Base-by-base conservation (phyloP, 371 early-diverging fungal genomes). In the Lichtheimia corymbifera region DNA sequence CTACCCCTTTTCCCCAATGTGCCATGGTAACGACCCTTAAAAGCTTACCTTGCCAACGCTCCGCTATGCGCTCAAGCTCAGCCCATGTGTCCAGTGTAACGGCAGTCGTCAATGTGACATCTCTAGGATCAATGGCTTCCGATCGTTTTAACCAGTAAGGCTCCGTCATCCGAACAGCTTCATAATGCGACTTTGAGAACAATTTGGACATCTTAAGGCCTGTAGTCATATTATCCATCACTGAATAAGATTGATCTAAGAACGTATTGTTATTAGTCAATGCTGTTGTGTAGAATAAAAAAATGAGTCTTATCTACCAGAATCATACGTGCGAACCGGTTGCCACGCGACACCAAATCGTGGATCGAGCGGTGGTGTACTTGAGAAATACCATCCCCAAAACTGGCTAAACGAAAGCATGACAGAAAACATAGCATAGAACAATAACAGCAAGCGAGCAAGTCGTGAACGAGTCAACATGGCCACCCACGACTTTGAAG, bases 201-300 rank as follows among this genome's bases (percentile, higher is more conserved):
- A 78, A 35, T 58, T 81, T 81, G 57, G 74, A 72, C 71, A 81
- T 76, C 52, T 72, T 76, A 15, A 78, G 43, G 18, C 70, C 73
- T 35, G 73, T 71, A n/a, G 78, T 70, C 74, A 81, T 73, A 49
- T 65, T 43, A 52, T 70, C 68, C 56, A 81, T 17, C 35, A 70
- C 55, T 0, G 80, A 80, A 61, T 75, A 75, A 0, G 66, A 20
- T 20, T 63, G 45, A 52, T 75, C 79, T 76, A 65, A 11, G 9
- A 9, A 35, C 9, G 9, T 35, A 35, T 6, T 1, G 9, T 11
- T 11, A 35, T 35, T 4, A 35, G 6, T 9, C 2, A 35, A 9
- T 9, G 11, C 11, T 35, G 35, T 11, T 35, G 11, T 28, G 7
- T 28, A 28, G 28, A 28, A 28, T 3, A 28, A 2, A 28, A 5